A percentile compares a stretch with the other conserved stretches of the same genome.
These are phyloP conservation scores for Salvia miltiorrhiza DNA, from an alignment of 257 asterid species.

Conservation along the genomic window DNA sequence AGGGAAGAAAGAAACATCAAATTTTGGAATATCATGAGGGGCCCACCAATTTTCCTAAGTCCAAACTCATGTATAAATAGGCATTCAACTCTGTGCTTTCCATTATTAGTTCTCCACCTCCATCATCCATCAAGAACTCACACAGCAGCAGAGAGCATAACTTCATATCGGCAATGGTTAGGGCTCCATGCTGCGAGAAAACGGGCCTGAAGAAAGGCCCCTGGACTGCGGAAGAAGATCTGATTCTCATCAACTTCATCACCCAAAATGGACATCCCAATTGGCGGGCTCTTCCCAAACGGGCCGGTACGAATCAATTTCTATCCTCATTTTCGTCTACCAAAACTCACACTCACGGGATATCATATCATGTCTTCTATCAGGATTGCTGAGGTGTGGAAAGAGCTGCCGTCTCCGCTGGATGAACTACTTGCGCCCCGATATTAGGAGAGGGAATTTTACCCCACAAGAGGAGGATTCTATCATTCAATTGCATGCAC, in stretches of 20 bases:
- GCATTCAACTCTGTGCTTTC: neutral
- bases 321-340: neutral
- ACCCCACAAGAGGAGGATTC: constrained; percentile 47
- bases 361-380: neutral
- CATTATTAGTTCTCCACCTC: neutral
- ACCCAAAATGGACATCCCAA: constrained; percentile 59
- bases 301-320: constrained; percentile 52
- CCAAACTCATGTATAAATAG: neutral
- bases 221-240: constrained; percentile 76
- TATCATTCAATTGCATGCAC: constrained; percentile 41
- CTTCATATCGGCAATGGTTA: constrained; percentile 18
- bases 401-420: constrained; percentile 76
- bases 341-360: neutral
- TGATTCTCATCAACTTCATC: constrained; percentile 44
- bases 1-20: neutral
- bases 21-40: neutral
- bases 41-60: constrained; percentile 1
- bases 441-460: constrained; percentile 59
- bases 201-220: constrained; percentile 85
- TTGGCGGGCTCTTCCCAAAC: constrained; percentile 85
- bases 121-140: neutral
- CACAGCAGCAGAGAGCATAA: neutral
- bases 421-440: constrained; percentile 64
- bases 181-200: constrained; percentile 75
- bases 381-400: constrained; percentile 67